Conservation (phyloP, 805 yeast genomes). For the Saturnispora bothae region DNA sequence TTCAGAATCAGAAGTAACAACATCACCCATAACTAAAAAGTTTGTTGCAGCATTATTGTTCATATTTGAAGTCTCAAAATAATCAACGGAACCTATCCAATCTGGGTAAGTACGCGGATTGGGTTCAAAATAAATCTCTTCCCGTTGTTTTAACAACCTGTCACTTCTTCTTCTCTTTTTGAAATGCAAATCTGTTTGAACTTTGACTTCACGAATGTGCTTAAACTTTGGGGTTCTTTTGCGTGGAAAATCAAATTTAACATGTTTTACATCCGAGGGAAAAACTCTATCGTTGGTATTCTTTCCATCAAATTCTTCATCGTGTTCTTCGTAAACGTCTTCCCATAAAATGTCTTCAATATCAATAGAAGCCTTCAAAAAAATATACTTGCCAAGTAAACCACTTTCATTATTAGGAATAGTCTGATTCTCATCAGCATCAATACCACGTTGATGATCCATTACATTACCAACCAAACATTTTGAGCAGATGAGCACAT, state of each 20-base stretch:
- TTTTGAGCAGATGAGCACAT: slow-evolving; percentile 22
- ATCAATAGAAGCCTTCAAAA: slow-evolving; percentile 23
- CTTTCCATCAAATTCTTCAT: slow-evolving; percentile 10
- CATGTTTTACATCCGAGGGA: slow-evolving; percentile 1
- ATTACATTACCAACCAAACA: slow-evolving; percentile 13
- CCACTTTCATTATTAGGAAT: slow-evolving; percentile 21
- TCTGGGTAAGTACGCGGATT: background rate
- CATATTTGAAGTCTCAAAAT: background rate
- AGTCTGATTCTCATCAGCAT: slow-evolving; percentile 23
- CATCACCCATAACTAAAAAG: too few relatives aligned
- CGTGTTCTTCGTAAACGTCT: slow-evolving; percentile 1
- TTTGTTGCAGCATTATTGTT: too few relatives aligned
- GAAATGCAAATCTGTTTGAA: slow-evolving; percentile 22
- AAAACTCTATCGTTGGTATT: background rate
- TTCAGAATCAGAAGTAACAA: too few relatives aligned
- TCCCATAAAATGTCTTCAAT: slow-evolving; percentile 20
- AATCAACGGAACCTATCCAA: background rate
- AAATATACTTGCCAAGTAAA: slow-evolving; percentile 21
- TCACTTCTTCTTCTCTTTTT: slow-evolving; percentile 19
- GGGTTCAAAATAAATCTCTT: background rate
- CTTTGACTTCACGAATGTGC: slow-evolving; percentile 8
- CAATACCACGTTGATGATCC: slow-evolving; percentile 10
- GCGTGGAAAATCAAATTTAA: slow-evolving; percentile 4
- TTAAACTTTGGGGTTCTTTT: background rate
- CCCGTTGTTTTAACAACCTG: slow-evolving; percentile 10